Percentiles rank a stretch among this genome's conserved stretches.
Conservation (phyloP, 805 yeast species). For the Candida saitoana region DNA sequence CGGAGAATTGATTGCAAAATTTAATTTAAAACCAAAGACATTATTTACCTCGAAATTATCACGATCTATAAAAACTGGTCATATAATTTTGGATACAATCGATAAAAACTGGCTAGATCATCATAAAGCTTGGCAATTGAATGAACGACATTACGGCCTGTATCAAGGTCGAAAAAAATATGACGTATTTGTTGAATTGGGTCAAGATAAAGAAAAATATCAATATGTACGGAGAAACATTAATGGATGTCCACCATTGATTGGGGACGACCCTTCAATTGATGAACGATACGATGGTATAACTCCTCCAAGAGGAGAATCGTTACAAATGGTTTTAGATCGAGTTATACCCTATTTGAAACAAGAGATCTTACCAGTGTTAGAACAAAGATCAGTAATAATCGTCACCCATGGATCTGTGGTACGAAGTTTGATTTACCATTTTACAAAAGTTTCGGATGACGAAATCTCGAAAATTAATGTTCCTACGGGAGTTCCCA, state of each 20-base stretch:
- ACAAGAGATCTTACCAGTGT: constrained; percentile 23
- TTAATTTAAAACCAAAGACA: constrained; percentile 27
- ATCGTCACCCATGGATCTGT: constrained; percentile 43
- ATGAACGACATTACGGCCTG: constrained; percentile 42
- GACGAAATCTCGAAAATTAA: constrained; percentile 36
- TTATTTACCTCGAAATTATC: constrained; percentile 38
- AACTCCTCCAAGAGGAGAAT: constrained; percentile 36
- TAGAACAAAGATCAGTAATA: constrained; percentile 27
- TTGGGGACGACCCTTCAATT: constrained; percentile 28
- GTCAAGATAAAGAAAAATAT: constrained; percentile 33
- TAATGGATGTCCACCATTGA: constrained; percentile 34
- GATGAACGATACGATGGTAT: constrained; percentile 34
- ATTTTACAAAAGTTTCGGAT: constrained; percentile 32
- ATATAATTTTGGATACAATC: constrained; percentile 30
- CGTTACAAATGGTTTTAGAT: constrained; percentile 35
- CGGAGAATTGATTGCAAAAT: constrained; percentile 27
- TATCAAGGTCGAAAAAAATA: constrained; percentile 39
- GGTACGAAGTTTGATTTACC: constrained; percentile 38
- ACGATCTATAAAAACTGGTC: constrained; percentile 40
- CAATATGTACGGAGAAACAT: constrained; percentile 36
- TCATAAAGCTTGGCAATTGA: constrained; percentile 37
- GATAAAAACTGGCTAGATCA: constrained; percentile 35
- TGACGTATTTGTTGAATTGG: constrained; percentile 31
- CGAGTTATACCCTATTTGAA: constrained; percentile 36
- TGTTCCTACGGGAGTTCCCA: constrained; percentile 43